Conservation (phyloP, 768 basidiomycete species). For the Xanthoconium purpureum region DNA sequence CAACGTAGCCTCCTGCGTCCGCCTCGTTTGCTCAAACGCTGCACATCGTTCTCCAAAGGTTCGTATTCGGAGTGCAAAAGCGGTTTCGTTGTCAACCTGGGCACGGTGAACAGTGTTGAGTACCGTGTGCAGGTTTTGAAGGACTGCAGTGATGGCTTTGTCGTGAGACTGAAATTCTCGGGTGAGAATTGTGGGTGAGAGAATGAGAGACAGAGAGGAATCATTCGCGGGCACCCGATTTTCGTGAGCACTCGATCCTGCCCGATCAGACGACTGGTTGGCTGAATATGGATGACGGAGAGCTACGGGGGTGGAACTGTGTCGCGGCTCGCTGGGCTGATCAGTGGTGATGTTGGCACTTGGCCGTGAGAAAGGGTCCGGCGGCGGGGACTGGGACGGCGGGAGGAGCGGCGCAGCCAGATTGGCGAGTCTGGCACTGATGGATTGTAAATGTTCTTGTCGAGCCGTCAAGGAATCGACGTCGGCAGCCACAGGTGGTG, state of each 20-base stretch:
- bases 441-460: slow-evolving; percentile 16
- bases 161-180: slow-evolving; percentile 11
- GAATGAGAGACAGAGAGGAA: background rate
- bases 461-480: slow-evolving; percentile 7
- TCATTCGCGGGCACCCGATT: background rate
- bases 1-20: slow-evolving; percentile 15
- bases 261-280: background rate
- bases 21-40: slow-evolving; percentile 22
- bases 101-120: slow-evolving; percentile 6
- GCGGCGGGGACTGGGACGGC: slow-evolving; percentile 9
- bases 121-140: slow-evolving; percentile 9
- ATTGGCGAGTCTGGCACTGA: slow-evolving; percentile 10
- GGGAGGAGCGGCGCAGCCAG: slow-evolving; percentile 4
- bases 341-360: background rate
- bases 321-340: background rate
- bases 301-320: background rate
- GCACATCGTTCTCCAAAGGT: slow-evolving; percentile 19
- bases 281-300: slow-evolving; percentile 12
- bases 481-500: background rate
- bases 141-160: slow-evolving; percentile 8
- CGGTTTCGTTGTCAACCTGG: slow-evolving; percentile 17
- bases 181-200: background rate
- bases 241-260: background rate
- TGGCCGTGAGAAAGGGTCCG: background rate
- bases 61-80: slow-evolving; percentile 9